Evolutionary conservation across 768 basidiomycete genomes (phyloP), one percentile per base, ranked within the genome.

Genomic region (Mrakia blollopis): DNA sequence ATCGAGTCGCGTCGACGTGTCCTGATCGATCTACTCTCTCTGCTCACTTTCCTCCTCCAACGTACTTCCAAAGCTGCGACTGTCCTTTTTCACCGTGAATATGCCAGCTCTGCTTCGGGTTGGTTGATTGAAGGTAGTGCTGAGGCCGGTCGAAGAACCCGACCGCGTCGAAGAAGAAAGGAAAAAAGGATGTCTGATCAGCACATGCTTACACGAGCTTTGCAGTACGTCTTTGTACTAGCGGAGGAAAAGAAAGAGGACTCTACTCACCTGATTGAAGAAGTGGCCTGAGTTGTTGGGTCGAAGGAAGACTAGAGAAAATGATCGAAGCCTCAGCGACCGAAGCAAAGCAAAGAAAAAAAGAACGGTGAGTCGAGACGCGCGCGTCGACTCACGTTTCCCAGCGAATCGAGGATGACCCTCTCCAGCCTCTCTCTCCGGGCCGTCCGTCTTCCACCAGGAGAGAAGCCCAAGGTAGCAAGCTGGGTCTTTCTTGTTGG

Each of bases 401-500:
- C 67, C 67, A 16, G 23, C 23, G 44, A 69, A 69, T 14, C 67
- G 28, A 25, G 30, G 4, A 16, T 69, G 14, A 11, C 35, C 10
- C 10, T 37, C 13, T 23, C 44, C 67, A 3, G 39, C 44, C 3
- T 7, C 37, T n/a, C 32, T 25, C n/a, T 62, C 23, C 8, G 18
- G 23, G 7, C 60, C 60, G 32, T 23, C 32, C 3, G 60, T 32
- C 21, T 62, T 13, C n/a, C 65, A 41, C 73, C 73, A 74, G n/a
- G 61, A 47, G 44, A 74, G 73, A 78, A 76, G 70, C 79, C 81
- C 81, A 62, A 82, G 81, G 11, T 65, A 41, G 3, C 80, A 60
- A 50, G 81, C 80, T 50, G 77, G 81, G 60, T 82, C 81, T 21
- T 61, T 47, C 10, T 73, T 72, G 72, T 82, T 82, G 52, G 78